Base-by-base conservation (phyloP, 2,329 filamentous ascomycete genomes). In the Drechslerella stenobrocha region DNA sequence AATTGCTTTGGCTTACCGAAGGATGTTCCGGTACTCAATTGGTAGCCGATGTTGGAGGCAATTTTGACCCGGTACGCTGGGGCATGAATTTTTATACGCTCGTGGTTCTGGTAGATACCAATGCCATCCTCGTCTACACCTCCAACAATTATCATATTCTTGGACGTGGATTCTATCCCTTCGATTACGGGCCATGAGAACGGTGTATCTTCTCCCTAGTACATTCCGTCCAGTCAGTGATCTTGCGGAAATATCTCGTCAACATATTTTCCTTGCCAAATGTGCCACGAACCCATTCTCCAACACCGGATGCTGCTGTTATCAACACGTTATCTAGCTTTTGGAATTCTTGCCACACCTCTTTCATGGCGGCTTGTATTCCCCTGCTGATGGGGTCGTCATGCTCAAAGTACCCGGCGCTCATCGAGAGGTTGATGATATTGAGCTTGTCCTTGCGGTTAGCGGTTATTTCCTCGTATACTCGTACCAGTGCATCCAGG, bases 31-130 rank as follows among this genome's bases (percentile, higher is more conserved):
- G 32, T 32, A 22, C 26, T 46, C 7, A 66, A 20, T 34, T 66
- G 61, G 51, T 59, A 59, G 2, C 61, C 61, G 45, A 55, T 55
- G 24, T 66, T 66, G 7, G 61, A 66, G 2, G 55, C 48, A 20
- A 66, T 59, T 35, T 66, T 59, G 35, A 66, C 35, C 5, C 32
- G 8, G 22, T 52, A 59, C 4, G 48, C 61, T 32, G 61, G 61
- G n/a, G 61, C 61, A 15, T 51, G 40, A 4, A 59, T 47, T 20
- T 66, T 47, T 2, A 61, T 44, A n/a, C 26, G 34, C 6, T 23
- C 11, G 6, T 53, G 40, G 13, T 37, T 32, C 30, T 66, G 53
- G 23, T 53, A 66, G 18, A 66, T 66, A 13, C 48, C 48, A 15
- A 35, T 23, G 18, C 61, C 61, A 4, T 44, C 35, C 7, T 15